Percentiles rank a stretch among this genome's conserved stretches.
Conservation (phyloP, 805 yeast genomes). For the Hanseniaspora vineae region DNA sequence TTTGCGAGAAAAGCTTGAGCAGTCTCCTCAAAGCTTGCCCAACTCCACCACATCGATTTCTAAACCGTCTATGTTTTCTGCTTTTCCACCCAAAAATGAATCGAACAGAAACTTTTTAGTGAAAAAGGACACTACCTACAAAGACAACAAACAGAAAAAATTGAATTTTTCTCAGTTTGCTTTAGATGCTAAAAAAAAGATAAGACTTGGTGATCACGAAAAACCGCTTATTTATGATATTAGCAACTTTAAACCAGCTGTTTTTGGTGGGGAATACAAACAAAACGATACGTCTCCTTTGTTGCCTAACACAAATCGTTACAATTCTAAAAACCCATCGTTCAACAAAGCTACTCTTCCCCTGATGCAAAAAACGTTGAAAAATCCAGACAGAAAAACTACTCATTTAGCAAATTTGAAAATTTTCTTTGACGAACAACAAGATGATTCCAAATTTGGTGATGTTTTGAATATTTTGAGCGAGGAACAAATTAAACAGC, state of each 20-base stretch:
- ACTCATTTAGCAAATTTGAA: background rate
- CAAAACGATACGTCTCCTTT: too few relatives aligned
- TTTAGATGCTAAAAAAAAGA: too few relatives aligned
- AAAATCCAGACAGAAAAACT: background rate
- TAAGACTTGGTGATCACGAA: too few relatives aligned
- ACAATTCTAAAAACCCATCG: background rate
- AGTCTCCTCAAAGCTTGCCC: background rate
- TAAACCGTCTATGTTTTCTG: too few relatives aligned
- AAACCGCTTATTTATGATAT: too few relatives aligned
- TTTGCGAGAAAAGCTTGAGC: background rate
- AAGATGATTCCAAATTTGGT: background rate
- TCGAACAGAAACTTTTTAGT: background rate
- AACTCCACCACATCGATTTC: background rate
- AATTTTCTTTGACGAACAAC: background rate
- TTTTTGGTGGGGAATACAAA: too few relatives aligned
- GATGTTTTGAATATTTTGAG: background rate
- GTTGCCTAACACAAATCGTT: background rate
- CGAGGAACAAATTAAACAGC: background rate
- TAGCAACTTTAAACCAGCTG: too few relatives aligned
- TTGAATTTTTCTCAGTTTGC: too few relatives aligned
- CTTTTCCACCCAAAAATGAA: background rate
- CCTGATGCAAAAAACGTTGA: background rate
- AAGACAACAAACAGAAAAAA: background rate
- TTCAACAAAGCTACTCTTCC: background rate
- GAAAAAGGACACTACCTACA: background rate